Evolutionary conservation across 169 alveolate genomes (phyloP), one percentile per base, ranked within the genome.

Genomic region (Babesia caballi): DNA sequence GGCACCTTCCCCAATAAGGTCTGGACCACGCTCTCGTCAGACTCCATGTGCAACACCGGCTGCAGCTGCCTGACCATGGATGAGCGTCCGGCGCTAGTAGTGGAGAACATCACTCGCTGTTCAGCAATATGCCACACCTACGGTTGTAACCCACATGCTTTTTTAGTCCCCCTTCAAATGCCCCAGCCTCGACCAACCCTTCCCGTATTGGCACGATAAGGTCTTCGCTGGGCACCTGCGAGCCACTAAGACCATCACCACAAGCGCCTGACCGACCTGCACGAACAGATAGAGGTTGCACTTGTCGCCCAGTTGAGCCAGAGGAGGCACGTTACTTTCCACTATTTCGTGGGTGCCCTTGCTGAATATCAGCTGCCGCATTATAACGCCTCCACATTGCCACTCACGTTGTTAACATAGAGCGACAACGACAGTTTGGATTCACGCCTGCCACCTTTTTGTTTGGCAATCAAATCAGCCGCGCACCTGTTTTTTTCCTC

Each of bases 31-130:
- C 59, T 68, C 51, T 58, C 72, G 65, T 83, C 82, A 35, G 68
- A 58, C 36, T 87, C 93, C 40, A 87, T 85, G 53, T 87, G 93
- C 44, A 86, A 56, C 38, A 60, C 75, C 6, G 93, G 93, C 33
- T 84, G 83, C 19, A 87, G 81, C 59, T 87, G 93, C 57, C 88
- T 78, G 50, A 83, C 83, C 93, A 87, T 87, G 66, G 93, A 87
- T 42, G 84, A 84, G 36, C 93, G 78, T 41, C 93, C 93, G 51
- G 60, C 68, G 71, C 86, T 58, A 9, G 88, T 81, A 28, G 58
- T 60, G 44, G 87, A 87, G 85, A 83, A 83, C 82, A 87, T 58
- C 33, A 83, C 80, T 23, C 93, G 77, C 89, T 87, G 84, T 47
- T 5, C 2, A 15, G 46, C n/a, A n/a, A n/a, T n/a, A n/a, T n/a